Conservation (phyloP, 352 stramenopile species). For the Pythium guiyangense region DNA sequence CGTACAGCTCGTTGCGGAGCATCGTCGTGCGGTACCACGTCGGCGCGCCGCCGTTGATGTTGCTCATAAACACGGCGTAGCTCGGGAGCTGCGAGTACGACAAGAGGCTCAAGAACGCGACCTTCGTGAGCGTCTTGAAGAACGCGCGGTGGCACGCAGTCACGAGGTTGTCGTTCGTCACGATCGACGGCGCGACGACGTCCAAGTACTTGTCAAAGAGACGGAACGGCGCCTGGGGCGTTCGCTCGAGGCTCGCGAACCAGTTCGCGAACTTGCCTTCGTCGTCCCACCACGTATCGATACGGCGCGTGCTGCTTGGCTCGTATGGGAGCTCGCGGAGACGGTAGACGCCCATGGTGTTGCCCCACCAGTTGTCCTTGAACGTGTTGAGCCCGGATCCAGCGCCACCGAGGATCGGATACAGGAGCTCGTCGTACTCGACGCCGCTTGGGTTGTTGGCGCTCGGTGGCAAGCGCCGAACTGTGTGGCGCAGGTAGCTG, state of each 20-base stretch:
- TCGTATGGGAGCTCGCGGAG: conserved; percentile 19
- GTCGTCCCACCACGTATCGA: conserved; percentile 29
- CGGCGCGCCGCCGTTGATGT: conserved; percentile 21
- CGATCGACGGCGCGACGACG: conserved; percentile 16
- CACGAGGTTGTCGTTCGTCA: conserved; percentile 21
- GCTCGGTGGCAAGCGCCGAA: background rate
- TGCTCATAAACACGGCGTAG: conserved; percentile 32
- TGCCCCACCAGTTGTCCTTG: conserved; percentile 26
- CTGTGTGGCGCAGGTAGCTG: conserved; percentile 15
- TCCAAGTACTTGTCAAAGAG: conserved; percentile 21
- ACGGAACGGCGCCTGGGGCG: conserved; percentile 16
- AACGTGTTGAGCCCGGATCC: conserved; percentile 31
- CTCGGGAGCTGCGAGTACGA: conserved; percentile 14
- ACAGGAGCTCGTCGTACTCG: conserved; percentile 17
- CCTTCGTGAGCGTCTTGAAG: conserved; percentile 29
- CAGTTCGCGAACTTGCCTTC: conserved; percentile 22
- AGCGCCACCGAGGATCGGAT: conserved; percentile 19
- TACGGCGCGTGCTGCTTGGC: background rate
- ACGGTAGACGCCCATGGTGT: conserved; percentile 29
- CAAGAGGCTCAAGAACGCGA: conserved; percentile 25
- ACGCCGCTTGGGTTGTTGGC: background rate
- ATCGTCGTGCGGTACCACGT: conserved; percentile 25
- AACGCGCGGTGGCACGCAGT: conserved; percentile 33
- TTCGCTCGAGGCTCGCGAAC: conserved; percentile 25
- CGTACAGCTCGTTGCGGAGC: conserved; percentile 14